These are phyloP conservation scores for Colletotrichum costaricense DNA, from an alignment of 2,329 filamentous ascomycete species.

Conservation along the genomic window DNA sequence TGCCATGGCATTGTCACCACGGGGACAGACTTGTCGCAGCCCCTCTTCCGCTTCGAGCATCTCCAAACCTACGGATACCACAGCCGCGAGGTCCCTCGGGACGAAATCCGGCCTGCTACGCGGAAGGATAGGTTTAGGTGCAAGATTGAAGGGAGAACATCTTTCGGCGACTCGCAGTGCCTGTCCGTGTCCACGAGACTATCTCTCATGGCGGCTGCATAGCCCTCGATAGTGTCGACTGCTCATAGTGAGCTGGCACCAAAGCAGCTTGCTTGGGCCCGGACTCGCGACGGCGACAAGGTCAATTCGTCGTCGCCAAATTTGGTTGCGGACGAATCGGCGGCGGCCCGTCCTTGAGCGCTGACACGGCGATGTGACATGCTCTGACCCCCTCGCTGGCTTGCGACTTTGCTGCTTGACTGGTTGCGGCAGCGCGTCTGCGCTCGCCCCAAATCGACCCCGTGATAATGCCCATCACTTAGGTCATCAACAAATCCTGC, in stretches of 20 bases:
- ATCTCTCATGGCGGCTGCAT: constrained; percentile 30
- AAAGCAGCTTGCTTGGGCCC: constrained; percentile 9
- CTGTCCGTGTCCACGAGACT: constrained; percentile 31
- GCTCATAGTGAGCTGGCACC: constrained; percentile 16
- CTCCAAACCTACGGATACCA: not conserved
- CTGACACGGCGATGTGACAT: constrained; percentile 39
- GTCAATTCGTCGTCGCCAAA: constrained; percentile 30
- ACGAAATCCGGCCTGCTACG: constrained; percentile 1
- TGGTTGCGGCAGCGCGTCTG: constrained; percentile 27
- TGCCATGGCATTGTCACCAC: constrained; percentile 13
- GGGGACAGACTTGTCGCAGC: constrained; percentile 2
- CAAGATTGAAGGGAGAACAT: not conserved
- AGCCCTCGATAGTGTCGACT: constrained; percentile 29
- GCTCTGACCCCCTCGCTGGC: constrained; percentile 29
- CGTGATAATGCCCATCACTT: constrained; percentile 42
- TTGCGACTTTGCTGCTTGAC: constrained; percentile 30
- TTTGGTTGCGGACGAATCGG: constrained; percentile 34
- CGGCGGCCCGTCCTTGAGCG: constrained; percentile 32
- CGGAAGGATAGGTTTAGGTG: not conserved
- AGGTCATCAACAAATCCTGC: constrained; percentile 22
- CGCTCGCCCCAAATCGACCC: constrained; percentile 40
- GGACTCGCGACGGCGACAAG: constrained; percentile 28
- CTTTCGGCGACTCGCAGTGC: constrained; percentile 3
- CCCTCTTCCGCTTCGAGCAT: not conserved
- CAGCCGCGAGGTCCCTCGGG: not conserved